Conservation (phyloP, 805 yeast genomes). For the Kuraishia piskuri region DNA sequence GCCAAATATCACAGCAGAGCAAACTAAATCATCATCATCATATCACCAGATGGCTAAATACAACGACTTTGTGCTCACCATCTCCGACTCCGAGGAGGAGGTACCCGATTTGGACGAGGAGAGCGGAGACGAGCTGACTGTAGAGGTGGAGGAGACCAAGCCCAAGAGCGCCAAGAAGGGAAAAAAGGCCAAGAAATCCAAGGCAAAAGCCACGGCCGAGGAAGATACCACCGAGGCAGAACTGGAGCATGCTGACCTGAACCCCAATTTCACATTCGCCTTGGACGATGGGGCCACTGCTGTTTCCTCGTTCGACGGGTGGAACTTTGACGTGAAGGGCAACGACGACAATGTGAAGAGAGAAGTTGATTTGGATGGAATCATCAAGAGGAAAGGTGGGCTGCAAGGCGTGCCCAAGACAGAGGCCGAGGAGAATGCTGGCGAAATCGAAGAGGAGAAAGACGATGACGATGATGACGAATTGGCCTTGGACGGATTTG, state of each 20-base stretch:
- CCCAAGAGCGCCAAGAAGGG: background rate
- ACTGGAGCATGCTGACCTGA: background rate
- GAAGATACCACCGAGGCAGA: background rate
- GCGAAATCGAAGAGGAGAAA: slow-evolving; percentile 32
- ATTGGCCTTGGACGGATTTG: slow-evolving; percentile 27
- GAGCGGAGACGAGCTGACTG: background rate
- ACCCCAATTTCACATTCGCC: slow-evolving; percentile 51
- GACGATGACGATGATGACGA: slow-evolving; percentile 25
- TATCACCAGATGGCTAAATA: background rate
- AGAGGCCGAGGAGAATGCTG: slow-evolving; percentile 23
- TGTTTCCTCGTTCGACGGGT: slow-evolving; percentile 50
- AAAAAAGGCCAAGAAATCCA: background rate
- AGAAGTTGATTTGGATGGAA: slow-evolving; percentile 81
- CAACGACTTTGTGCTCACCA: slow-evolving; percentile 64
- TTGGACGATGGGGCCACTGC: slow-evolving; percentile 43
- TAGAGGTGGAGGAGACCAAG: background rate
- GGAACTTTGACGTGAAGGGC: slow-evolving; percentile 68
- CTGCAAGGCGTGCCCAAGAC: slow-evolving; percentile 39
- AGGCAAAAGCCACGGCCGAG: background rate
- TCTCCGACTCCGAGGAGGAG: slow-evolving; percentile 70
- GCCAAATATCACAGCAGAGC: background rate
- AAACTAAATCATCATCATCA: background rate
- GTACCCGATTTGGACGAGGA: slow-evolving; percentile 29
- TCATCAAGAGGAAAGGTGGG: slow-evolving; percentile 83
- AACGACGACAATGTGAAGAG: slow-evolving; percentile 23